A percentile compares a stretch with the other conserved stretches of the same genome.
phyloP scores from a whole-genome alignment of 768 basidiomycete species.

The Phallus indusiatus region DNA sequence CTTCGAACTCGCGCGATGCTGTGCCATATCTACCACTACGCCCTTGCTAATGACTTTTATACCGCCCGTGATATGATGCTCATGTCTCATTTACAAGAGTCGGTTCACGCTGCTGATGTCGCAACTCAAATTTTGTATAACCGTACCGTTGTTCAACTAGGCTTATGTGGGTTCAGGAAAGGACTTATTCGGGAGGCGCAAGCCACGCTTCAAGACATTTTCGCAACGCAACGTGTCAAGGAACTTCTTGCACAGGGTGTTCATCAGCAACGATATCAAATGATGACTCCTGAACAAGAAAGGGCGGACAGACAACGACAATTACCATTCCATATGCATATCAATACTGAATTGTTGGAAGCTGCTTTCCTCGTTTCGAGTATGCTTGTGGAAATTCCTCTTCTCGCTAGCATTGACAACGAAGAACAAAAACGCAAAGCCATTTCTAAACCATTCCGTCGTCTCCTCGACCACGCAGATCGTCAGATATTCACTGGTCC shows the following conservation, averaged over 20 bases:
- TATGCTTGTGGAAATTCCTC: conserved; percentile 96
- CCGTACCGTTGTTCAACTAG: conserved; percentile 93
- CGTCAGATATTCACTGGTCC: conserved; percentile 96
- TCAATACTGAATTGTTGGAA: conserved; percentile 95
- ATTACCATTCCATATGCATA: conserved; percentile 99
- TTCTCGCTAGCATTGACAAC: conserved; percentile 88
- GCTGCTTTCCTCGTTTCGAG: conserved; percentile 97
- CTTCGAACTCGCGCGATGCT: conserved; percentile 96
- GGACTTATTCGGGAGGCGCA: conserved; percentile 94
- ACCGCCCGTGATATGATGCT: conserved; percentile 95
- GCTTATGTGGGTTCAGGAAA: conserved; percentile 91
- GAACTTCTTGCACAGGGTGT: conserved; percentile 95
- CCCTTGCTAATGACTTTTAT: conserved; percentile 93
- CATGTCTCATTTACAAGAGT: conserved; percentile 98
- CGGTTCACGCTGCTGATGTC: conserved; percentile 92
- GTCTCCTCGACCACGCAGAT: conserved; percentile 92
- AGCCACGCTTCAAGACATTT: conserved; percentile 87
- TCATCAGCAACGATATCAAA: conserved; percentile 83
- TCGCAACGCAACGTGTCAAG: conserved; percentile 92
- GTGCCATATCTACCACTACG: conserved; percentile 94
- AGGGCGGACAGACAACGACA: conserved; percentile 92
- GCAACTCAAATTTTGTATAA: conserved; percentile 98
- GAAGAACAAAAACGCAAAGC: conserved; percentile 90
- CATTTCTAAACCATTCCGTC: conserved; percentile 94
- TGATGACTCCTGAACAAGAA: conserved; percentile 87